These are phyloP conservation scores for Excoecaria agallocha DNA, from an alignment of 345 rosid species.

Conservation along the genomic window DNA sequence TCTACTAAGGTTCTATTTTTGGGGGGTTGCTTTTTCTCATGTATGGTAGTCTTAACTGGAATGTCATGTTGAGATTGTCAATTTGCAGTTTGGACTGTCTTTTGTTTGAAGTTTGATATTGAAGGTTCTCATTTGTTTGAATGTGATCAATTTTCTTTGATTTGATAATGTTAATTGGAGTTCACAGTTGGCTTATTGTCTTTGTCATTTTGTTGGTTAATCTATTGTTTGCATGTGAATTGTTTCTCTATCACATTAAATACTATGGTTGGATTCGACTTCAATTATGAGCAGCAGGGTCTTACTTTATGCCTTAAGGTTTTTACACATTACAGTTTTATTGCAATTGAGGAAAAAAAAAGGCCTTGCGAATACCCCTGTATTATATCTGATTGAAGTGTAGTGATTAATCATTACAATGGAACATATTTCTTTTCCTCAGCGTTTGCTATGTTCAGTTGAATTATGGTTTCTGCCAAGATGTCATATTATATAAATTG, in stretches of 20 bases:
- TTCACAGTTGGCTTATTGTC: slow-evolving; percentile 8
- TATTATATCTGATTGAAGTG: neutral
- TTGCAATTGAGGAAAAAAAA: neutral
- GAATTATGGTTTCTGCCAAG: neutral
- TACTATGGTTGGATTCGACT: slow-evolving; percentile 21
- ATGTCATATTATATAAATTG: slow-evolving; percentile 11
- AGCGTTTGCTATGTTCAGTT: neutral
- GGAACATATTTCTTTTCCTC: neutral
- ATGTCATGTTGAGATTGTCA: neutral
- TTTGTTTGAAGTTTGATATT: neutral
- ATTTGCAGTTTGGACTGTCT: neutral
- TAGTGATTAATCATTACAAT: neutral
- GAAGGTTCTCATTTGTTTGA: slow-evolving; percentile 1
- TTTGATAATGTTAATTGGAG: slow-evolving; percentile 6
- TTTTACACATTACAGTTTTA: slow-evolving; percentile 11
- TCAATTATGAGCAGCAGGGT: slow-evolving; percentile 7
- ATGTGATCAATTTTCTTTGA: slow-evolving; percentile 2
- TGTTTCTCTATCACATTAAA: slow-evolving; percentile 6
- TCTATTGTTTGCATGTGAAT: slow-evolving; percentile 18
- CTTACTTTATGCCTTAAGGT: slow-evolving; percentile 10
- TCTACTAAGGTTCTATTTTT: slow-evolving; percentile 18
- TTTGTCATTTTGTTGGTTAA: slow-evolving; percentile 17
- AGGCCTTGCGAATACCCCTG: neutral
- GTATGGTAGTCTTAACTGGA: neutral
- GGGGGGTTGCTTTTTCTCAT: slow-evolving; percentile 5